Evolutionary conservation across 208 protist species (phyloP).

Genomic region (Acanthamoeba lenticulata): DNA sequence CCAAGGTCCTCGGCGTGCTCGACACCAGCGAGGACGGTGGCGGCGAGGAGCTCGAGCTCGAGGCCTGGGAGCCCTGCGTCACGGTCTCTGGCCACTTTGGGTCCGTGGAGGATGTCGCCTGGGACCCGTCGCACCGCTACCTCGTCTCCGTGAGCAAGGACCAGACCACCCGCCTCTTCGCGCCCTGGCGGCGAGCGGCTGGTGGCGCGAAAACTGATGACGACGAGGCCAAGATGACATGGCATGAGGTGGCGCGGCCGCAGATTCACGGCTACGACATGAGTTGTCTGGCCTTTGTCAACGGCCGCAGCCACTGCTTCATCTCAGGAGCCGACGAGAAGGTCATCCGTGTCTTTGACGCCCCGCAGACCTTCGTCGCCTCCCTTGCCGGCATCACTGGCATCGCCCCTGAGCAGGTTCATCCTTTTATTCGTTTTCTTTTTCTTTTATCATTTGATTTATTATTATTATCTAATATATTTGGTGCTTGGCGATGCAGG

Average conservation of each 20-base stretch:
- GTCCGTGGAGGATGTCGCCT: constrained; percentile 73
- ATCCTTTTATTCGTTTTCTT: background rate
- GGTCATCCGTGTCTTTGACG: constrained; percentile 80
- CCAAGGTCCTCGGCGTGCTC: background rate
- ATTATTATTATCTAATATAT: background rate
- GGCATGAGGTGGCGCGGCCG: constrained; percentile 84
- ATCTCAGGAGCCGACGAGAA: constrained; percentile 86
- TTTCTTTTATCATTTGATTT: background rate
- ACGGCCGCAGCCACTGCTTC: constrained; percentile 65
- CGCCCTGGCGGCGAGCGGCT: background rate
- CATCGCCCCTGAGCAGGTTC: background rate
- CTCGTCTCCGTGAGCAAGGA: constrained; percentile 75
- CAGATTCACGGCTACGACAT: constrained; percentile 88
- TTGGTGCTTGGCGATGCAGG: background rate
- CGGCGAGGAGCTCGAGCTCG: background rate
- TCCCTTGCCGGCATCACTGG: constrained; percentile 71
- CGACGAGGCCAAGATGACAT: constrained; percentile 27
- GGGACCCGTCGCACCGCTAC: constrained; percentile 70
- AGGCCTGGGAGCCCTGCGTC: constrained; percentile 70
- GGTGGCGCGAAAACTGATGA: background rate
- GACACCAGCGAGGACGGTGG: background rate
- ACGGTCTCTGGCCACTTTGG: constrained; percentile 77
- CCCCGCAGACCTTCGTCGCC: constrained; percentile 76
- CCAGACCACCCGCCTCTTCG: constrained; percentile 82
- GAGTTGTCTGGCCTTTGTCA: constrained; percentile 76